phyloP scores from a whole-genome alignment of 208 protist species.

The Trypanosoma grayi region DNA sequence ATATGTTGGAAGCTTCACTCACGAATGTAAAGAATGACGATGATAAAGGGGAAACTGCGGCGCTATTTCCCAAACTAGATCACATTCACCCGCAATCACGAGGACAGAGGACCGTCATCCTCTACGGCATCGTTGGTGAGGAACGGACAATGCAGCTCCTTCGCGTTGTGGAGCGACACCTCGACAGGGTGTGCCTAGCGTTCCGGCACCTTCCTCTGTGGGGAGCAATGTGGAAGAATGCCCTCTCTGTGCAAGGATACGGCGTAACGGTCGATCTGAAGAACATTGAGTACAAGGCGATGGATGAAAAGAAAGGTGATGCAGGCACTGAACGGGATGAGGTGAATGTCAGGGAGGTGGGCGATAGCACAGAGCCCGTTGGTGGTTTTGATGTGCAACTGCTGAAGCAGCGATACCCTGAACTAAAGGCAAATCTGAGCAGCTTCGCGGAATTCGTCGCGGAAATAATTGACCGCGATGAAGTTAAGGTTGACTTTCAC shows the following conservation, averaged over 20 bases:
- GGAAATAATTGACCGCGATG: constrained; percentile 28
- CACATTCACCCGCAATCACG: constrained; percentile 29
- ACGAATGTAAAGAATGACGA: background rate
- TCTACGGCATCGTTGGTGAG: constrained; percentile 67
- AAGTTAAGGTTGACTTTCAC: constrained; percentile 61
- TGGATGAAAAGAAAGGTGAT: constrained; percentile 77
- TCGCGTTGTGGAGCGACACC: constrained; percentile 16
- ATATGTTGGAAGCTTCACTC: background rate
- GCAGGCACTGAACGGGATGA: background rate
- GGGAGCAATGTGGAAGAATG: constrained; percentile 32
- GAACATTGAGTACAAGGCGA: constrained; percentile 96
- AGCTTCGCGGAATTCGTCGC: constrained; percentile 36
- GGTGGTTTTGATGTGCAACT: constrained; percentile 43
- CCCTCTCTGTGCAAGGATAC: constrained; percentile 88
- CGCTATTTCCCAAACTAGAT: constrained; percentile 30
- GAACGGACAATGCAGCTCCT: constrained; percentile 32
- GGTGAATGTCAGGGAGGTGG: background rate
- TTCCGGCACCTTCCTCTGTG: constrained; percentile 67
- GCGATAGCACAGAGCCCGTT: constrained; percentile 9
- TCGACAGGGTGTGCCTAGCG: constrained; percentile 21
- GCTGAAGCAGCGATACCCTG: constrained; percentile 36
- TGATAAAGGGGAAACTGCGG: background rate
- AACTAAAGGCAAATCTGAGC: constrained; percentile 30
- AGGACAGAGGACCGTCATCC: constrained; percentile 28
- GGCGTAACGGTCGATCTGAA: constrained; percentile 95